Percentiles rank a stretch among this genome's conserved stretches.
These are phyloP conservation scores for Berkeleyomyces basicola DNA, from an alignment of 2,329 filamentous ascomycete species.

Conservation along the genomic window DNA sequence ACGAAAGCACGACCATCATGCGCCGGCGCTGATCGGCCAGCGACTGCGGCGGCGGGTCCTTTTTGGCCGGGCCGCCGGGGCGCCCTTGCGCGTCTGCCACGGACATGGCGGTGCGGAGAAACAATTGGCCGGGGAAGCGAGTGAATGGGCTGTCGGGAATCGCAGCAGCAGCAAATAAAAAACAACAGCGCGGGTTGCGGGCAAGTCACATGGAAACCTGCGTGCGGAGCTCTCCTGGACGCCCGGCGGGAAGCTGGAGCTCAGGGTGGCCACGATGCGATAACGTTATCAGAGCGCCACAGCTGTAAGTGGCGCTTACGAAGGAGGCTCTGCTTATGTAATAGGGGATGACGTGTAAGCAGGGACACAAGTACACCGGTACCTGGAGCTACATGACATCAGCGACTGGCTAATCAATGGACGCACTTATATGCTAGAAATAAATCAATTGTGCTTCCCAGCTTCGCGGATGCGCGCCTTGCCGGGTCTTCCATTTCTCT, in stretches of 20 bases:
- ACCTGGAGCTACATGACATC: no score
- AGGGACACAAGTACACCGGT: no score
- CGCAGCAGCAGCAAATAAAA: not conserved
- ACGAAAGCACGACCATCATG: slow-evolving; percentile 62
- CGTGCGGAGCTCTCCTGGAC: not conserved
- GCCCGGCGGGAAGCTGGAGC: not conserved
- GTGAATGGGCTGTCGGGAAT: not conserved
- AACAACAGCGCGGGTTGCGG: not conserved
- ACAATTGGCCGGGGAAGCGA: not conserved
- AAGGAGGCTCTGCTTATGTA: no score
- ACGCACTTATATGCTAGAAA: no score
- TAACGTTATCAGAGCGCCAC: not conserved
- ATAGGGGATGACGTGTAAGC: no score
- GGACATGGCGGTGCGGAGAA: not conserved
- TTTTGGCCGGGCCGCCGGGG: not conserved
- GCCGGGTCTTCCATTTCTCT: no score
- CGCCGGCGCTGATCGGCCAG: slow-evolving; percentile 52
- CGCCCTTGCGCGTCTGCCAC: not conserved
- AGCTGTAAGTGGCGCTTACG: not conserved
- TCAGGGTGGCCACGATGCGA: not conserved
- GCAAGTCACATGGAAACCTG: not conserved
- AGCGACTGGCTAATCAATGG: no score
- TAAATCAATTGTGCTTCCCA: no score
- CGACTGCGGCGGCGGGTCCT: slow-evolving; percentile 59
- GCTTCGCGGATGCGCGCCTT: no score